Conservation (phyloP, 2,329 filamentous ascomycete species). For the Arthrocladium fulminans region DNA sequence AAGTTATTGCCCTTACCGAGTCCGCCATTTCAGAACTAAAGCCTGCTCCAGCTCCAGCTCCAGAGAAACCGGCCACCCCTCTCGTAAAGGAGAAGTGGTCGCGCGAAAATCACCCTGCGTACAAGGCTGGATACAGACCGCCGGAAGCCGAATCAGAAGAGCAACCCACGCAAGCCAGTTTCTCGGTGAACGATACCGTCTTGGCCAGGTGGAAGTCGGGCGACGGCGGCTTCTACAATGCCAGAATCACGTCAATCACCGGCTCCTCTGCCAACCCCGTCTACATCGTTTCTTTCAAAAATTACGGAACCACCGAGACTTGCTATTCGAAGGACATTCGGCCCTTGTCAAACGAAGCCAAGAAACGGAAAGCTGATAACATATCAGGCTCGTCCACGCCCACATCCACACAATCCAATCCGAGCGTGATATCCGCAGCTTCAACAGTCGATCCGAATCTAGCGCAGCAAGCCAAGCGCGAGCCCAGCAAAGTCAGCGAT, state of each 20-base stretch:
- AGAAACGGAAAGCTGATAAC: constrained; percentile 78
- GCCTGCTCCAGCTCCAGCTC: constrained; percentile 41
- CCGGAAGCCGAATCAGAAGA: constrained; percentile 44
- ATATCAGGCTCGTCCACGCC: constrained; percentile 47
- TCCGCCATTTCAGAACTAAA: constrained; percentile 73
- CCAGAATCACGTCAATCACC: constrained; percentile 85
- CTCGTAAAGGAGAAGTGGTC: constrained; percentile 65
- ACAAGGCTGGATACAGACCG: constrained; percentile 51
- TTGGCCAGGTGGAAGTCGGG: constrained; percentile 85
- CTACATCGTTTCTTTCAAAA: constrained; percentile 92
- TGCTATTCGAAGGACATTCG: constrained; percentile 74
- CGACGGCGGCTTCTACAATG: constrained; percentile 84
- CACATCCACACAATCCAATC: constrained; percentile 34
- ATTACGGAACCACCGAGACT: constrained; percentile 71
- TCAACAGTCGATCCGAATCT: constrained; percentile 58
- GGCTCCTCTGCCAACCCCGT: constrained; percentile 84
- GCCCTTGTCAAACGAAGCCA: constrained; percentile 61
- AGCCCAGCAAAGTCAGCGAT: constrained; percentile 55
- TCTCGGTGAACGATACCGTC: constrained; percentile 81
- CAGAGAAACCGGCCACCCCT: constrained; percentile 40
- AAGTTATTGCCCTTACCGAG: constrained; percentile 70
- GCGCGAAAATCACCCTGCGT: constrained; percentile 70
- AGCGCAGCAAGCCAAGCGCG: constrained; percentile 55
- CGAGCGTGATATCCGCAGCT: constrained; percentile 56
- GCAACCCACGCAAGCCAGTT: constrained; percentile 42